These are phyloP conservation scores for Neurospora cerealis DNA, from an alignment of 495 filamentous ascomycete genomes.

Conservation along the genomic window DNA sequence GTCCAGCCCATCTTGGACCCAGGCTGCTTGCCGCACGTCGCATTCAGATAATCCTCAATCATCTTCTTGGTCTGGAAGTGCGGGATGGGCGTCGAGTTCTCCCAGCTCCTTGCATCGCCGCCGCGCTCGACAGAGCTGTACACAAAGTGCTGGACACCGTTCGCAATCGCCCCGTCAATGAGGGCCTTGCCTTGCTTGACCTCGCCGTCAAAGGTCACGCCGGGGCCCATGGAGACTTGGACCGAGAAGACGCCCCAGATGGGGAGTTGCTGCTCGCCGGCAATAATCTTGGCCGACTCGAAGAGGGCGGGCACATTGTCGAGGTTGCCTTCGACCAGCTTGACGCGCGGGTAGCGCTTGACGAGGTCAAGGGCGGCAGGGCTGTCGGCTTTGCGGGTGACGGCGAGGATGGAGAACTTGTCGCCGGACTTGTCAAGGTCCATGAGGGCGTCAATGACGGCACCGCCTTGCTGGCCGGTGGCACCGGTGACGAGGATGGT, in stretches of 20 bases:
- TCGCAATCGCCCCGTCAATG: conserved; percentile 47
- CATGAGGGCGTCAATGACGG: conserved; percentile 48
- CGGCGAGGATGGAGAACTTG: conserved; percentile 45
- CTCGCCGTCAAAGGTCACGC: conserved; percentile 43
- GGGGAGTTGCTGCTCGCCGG: conserved; percentile 15
- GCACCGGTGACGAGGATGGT: conserved; percentile 56
- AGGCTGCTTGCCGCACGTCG: conserved; percentile 13
- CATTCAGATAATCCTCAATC: conserved; percentile 52
- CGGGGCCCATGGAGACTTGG: conserved; percentile 35
- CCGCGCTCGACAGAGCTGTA: conserved; percentile 63
- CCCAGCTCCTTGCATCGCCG: conserved; percentile 41
- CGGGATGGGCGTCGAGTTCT: conserved; percentile 50
- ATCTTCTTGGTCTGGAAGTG: conserved; percentile 59
- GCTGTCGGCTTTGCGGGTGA: conserved; percentile 48
- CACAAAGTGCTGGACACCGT: conserved; percentile 55
- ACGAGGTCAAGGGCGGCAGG: conserved; percentile 39
- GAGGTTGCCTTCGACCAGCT: conserved; percentile 50
- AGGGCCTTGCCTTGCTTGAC: conserved; percentile 52
- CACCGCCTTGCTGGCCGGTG: conserved; percentile 60
- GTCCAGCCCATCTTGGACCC: conserved; percentile 45
- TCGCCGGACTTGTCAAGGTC: background rate
- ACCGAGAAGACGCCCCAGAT: conserved; percentile 31
- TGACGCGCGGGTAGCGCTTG: conserved; percentile 33
- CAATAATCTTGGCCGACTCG: conserved; percentile 29
- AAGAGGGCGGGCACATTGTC: conserved; percentile 45